phyloP scores from a whole-genome alignment of 2,329 filamentous ascomycete genomes.

The Gaeumannomyces sp. region DNA sequence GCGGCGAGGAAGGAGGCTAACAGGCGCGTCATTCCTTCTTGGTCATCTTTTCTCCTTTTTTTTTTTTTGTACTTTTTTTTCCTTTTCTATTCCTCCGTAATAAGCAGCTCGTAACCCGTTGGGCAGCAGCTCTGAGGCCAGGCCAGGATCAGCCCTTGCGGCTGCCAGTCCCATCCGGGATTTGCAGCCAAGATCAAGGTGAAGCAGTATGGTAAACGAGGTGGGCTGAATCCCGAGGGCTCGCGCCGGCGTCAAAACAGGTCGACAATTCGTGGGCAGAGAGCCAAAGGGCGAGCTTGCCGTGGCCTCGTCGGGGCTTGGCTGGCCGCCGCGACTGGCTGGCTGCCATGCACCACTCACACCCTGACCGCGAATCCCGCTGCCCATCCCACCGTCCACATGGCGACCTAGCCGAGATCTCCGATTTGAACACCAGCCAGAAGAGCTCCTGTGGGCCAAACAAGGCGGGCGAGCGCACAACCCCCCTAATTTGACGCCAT shows the following conservation, averaged over 20 bases:
- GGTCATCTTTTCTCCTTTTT: no score
- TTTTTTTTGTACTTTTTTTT: neutral
- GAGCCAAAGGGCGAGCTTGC: neutral
- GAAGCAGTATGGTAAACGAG: neutral
- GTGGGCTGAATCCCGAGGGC: neutral
- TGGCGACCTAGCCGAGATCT: neutral
- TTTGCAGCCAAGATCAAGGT: neutral
- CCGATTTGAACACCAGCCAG: neutral
- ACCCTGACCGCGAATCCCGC: neutral
- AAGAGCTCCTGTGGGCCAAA: neutral
- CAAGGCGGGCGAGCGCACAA: neutral
- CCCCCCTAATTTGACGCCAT: neutral
- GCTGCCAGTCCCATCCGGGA: no score
- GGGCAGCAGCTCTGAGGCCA: neutral
- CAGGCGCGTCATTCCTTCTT: neutral
- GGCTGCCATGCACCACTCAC: neutral
- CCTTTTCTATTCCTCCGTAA: neutral
- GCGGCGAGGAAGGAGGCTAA: neutral
- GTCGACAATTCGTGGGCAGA: neutral
- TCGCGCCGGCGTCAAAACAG: neutral
- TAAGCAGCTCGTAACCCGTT: neutral
- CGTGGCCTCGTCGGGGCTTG: neutral
- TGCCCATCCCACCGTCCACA: neutral
- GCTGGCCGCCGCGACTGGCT: neutral
- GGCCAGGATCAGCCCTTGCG: neutral